Evolutionary conservation across 2,329 filamentous ascomycete genomes (phyloP).

Genomic region (Verticillium tricorpus): DNA sequence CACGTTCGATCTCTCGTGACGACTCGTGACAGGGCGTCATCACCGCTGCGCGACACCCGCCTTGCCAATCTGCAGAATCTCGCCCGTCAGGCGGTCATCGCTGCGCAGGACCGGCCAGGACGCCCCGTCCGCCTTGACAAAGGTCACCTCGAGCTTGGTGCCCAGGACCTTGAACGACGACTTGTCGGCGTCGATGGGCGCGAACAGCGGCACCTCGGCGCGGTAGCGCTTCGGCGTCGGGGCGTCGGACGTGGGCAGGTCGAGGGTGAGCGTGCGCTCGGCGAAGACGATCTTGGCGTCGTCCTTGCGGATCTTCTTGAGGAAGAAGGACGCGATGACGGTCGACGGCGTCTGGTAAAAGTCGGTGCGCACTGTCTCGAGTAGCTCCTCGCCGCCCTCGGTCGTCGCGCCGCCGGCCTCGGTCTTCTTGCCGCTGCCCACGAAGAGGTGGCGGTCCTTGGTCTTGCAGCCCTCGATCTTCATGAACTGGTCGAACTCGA

Average conservation of each 20-base stretch:
- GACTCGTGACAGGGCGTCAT: background rate
- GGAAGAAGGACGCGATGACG: constrained; percentile 87
- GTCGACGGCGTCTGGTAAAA: constrained; percentile 88
- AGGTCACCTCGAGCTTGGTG: constrained; percentile 79
- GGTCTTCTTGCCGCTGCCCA: constrained; percentile 64
- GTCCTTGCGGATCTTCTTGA: constrained; percentile 93
- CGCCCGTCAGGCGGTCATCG: constrained; percentile 63
- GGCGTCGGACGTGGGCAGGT: constrained; percentile 79
- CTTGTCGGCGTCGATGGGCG: constrained; percentile 67
- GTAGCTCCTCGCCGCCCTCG: constrained; percentile 61
- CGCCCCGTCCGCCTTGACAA: constrained; percentile 66
- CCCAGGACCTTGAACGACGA: constrained; percentile 78
- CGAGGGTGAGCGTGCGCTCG: constrained; percentile 60
- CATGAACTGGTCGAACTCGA: constrained; percentile 98
- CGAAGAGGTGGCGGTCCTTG: constrained; percentile 77
- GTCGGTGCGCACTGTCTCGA: constrained; percentile 78
- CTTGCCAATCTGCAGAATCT: constrained; percentile 86
- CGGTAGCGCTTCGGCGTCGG: constrained; percentile 69
- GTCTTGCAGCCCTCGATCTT: constrained; percentile 88
- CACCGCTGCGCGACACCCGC: constrained; percentile 46
- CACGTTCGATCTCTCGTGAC: background rate
- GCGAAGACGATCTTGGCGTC: constrained; percentile 68
- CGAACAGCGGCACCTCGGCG: constrained; percentile 70
- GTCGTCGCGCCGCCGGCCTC: constrained; percentile 41
- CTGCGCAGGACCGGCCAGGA: constrained; percentile 84